Percentiles rank a stretch among this genome's conserved stretches.
Evolutionary conservation across 345 rosid genomes (phyloP).

Genomic region (Eucalyptus marginata): DNA sequence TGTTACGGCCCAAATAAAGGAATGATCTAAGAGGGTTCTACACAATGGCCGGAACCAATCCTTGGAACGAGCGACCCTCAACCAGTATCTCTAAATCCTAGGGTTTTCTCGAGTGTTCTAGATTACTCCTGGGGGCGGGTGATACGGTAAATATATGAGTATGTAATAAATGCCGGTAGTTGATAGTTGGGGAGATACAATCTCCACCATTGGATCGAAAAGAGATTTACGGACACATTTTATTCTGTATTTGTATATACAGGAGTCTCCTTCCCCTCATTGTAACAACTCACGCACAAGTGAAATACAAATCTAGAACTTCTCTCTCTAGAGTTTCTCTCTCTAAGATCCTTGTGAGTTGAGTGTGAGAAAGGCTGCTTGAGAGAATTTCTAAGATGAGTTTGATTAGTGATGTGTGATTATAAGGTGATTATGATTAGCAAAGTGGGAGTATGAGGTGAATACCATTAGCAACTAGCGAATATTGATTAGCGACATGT

Average conservation of each 20-base stretch:
- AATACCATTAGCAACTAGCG: too few species aligned
- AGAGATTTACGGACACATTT: accelerated
- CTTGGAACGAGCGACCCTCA: too few species aligned
- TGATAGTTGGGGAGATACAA: accelerated
- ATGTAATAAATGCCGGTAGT: accelerated
- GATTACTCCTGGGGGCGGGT: accelerated
- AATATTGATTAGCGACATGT: too few species aligned
- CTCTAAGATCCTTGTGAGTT: too few species aligned
- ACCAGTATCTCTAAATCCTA: neutral
- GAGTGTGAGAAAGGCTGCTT: too few species aligned
- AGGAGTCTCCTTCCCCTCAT: accelerated
- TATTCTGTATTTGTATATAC: accelerated
- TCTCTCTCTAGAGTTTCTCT: accelerated
- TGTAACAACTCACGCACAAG: too few species aligned
- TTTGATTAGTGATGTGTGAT: neutral
- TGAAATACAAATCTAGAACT: too few species aligned
- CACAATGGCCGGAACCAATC: accelerated
- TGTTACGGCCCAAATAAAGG: neutral
- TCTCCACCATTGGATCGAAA: accelerated
- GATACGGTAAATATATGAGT: accelerated
- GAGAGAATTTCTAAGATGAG: too few species aligned
- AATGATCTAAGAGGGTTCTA: too few species aligned
- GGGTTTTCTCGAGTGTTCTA: too few species aligned
- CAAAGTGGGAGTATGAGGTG: too few species aligned
- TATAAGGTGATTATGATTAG: too few species aligned